Base-by-base conservation (phyloP, 2,329 filamentous ascomycete genomes). In the Alternaria consortialis region DNA sequence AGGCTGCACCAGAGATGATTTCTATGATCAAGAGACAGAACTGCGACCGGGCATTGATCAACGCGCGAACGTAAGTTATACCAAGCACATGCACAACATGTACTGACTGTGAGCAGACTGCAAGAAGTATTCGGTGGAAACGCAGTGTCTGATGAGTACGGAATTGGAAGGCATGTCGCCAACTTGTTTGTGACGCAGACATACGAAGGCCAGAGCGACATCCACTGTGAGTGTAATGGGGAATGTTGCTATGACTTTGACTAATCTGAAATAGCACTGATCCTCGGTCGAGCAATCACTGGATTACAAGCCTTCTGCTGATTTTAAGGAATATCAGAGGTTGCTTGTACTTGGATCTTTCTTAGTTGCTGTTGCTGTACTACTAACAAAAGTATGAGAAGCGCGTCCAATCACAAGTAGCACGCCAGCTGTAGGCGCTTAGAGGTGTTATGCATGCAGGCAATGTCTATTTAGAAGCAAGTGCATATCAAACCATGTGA, bases 101-200 rank as follows among this genome's bases (percentile, higher is more conserved):
- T 44, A 31, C 65, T 72, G 42, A 66, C 68, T 68, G 15, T 17
- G 46, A 69, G 15, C 60, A 88, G 86, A 62, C 83, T 99, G 63
- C 95, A 99, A 80, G 95, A 99, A 82, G 87, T 99, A 23, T 97
- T 99, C 81, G 95, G 95, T 59, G 95, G 95, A 31, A 99, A 99
- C 76, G 95, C 95, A n/a, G 93, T 95, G 51, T 97, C 93, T 74
- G 95, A 99, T 73, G 95, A 99, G 82, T 99, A 98, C 75, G 89
- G 89, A 64, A 97, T 99, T 74, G 95, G 93, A 15, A 88, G 95
- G 66, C 95, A 98, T 82, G 95, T 97, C 60, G 90, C 94, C 58
- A 99, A 99, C 79, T 80, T 99, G 66, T 99, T 96, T 79, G 95
- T 99, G 54, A 96, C 94, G 56, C 94, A 98, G 82, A 98, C 94